Base-by-base conservation (phyloP, 1,139 yeast species). In the Pichia sp. region DNA sequence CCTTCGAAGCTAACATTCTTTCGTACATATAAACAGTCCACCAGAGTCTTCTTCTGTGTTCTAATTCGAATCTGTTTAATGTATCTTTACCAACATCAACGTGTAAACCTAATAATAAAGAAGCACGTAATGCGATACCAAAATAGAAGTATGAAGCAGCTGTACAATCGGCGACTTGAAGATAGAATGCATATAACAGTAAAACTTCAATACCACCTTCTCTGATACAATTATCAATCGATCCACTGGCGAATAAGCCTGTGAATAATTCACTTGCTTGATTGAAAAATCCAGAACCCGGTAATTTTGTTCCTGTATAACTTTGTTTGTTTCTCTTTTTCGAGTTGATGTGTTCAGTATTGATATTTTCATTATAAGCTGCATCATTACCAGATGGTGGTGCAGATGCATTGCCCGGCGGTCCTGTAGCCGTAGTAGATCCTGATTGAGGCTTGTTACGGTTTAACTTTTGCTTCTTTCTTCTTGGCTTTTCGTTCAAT, bases 1-100 rank as follows among this genome's bases (percentile, higher is more conserved):
- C 91, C 59, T 88, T 88, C 12, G 94, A 84, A 18, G 90, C 83
- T 39, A 87, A 68, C 89, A 87, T 87, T 62, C 95, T 68, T 67
- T 88, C 96, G 60, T 84, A 84, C 87, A 86, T 86, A 65, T 86
- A 87, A 11, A 87, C 91, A 0, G 96, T 86, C 96, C 96, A 88
- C 93, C 95, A 88, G 19, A 88, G 68, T 56, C 96, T 70, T 60
- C 96, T 72, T 55, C 94, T 70, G 63, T 88, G 96, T 57, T 88
- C 96, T 45, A 85, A 65, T 59, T 85, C 90, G 58, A 75, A 83
- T 44, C 87, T 66, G 48, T 81, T 74, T 45, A 85, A 61, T 28
- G 73, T 70, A 50, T 81, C 87, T 57, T 80, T 79, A 48, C 84
- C 90, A 7, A 89, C 84, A 67, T 85, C 93, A 2, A 85, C 93